Percentiles rank a stretch among this genome's conserved stretches.
These are phyloP conservation scores for Ceratorhiza oryzae-sativae DNA, from an alignment of 1,284 basidiomycete genomes.

Conservation along the genomic window DNA sequence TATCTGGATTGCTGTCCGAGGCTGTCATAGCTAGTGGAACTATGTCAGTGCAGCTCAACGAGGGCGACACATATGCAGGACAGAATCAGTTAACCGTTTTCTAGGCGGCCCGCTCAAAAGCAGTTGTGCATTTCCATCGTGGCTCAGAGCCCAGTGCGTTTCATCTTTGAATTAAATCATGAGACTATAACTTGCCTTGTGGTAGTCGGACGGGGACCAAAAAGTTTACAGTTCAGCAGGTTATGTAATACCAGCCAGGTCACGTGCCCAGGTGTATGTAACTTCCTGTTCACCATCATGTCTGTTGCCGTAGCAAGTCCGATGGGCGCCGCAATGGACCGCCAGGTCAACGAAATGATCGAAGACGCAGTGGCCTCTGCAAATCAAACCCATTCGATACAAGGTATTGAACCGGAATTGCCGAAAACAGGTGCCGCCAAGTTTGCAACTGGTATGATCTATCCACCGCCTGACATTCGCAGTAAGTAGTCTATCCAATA, in stretches of 20 bases:
- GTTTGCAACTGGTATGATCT: conserved; percentile 84
- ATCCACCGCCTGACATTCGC: conserved; percentile 92
- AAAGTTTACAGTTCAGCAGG: conserved; percentile 29
- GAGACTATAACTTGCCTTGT: conserved; percentile 25
- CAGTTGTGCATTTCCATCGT: conserved; percentile 71
- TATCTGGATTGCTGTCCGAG: conserved; percentile 38
- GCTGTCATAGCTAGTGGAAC: conserved; percentile 31
- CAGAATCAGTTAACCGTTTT: conserved; percentile 83
- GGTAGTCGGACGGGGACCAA: conserved; percentile 6
- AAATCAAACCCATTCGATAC: conserved; percentile 42
- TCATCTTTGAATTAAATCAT: conserved; percentile 60
- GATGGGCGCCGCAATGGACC: conserved; percentile 49
- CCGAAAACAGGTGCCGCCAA: conserved; percentile 49
- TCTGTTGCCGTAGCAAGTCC: conserved; percentile 49
- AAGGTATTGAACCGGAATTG: conserved; percentile 45
- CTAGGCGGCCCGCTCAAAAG: conserved; percentile 76
- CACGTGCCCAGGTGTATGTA: conserved; percentile 22
- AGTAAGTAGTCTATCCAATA: conserved; percentile 58
- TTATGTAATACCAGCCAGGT: not conserved
- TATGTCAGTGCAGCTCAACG: not conserved
- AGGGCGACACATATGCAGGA: conserved; percentile 13
- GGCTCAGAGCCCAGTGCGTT: conserved; percentile 89
- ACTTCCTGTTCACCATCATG: conserved; percentile 50
- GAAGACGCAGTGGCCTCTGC: conserved; percentile 43
- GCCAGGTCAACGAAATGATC: conserved; percentile 42